Percentiles rank a stretch among this genome's conserved stretches.
Evolutionary conservation across 1,284 basidiomycete genomes (phyloP).

Genomic region (Tausonia pullulans): DNA sequence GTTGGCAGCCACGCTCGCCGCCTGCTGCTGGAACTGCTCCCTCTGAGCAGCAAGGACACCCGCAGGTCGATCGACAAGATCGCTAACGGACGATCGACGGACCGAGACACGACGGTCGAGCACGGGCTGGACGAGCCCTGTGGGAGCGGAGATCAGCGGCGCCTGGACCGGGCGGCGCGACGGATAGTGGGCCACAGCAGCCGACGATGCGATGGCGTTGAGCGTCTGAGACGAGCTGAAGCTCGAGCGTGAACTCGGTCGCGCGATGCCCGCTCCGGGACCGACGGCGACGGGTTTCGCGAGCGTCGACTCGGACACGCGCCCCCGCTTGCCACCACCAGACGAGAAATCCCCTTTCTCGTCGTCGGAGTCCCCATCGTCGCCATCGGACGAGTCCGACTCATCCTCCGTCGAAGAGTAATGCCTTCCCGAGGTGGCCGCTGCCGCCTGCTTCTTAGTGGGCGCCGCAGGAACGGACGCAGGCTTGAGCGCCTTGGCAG

Average conservation of each 20-base stretch:
- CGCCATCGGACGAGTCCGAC: not conserved
- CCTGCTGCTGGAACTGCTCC: too few species aligned
- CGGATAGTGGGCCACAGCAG: not conserved
- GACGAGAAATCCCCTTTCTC: not conserved
- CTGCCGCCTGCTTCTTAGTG: too few species aligned
- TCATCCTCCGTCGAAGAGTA: not conserved
- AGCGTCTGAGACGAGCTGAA: not conserved
- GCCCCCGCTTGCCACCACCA: too few species aligned
- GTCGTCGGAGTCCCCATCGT: not conserved
- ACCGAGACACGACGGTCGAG: slow-evolving; percentile 2
- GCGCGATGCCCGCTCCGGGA: too few species aligned
- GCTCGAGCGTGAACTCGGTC: too few species aligned
- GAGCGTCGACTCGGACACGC: too few species aligned
- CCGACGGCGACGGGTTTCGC: too few species aligned
- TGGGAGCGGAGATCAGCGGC: not conserved
- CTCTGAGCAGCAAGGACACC: too few species aligned
- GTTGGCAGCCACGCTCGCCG: too few species aligned
- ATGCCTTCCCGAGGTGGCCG: not conserved
- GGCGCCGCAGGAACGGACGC: not conserved
- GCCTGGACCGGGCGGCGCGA: not conserved
- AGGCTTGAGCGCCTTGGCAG: slow-evolving; percentile 2
- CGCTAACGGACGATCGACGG: slow-evolving; percentile 1
- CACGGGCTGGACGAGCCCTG: not conserved
- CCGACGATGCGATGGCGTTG: not conserved
- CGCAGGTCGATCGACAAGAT: not conserved